phyloP scores from a whole-genome alignment of 352 stramenopile species.

The Saprolegnia diclina region DNA sequence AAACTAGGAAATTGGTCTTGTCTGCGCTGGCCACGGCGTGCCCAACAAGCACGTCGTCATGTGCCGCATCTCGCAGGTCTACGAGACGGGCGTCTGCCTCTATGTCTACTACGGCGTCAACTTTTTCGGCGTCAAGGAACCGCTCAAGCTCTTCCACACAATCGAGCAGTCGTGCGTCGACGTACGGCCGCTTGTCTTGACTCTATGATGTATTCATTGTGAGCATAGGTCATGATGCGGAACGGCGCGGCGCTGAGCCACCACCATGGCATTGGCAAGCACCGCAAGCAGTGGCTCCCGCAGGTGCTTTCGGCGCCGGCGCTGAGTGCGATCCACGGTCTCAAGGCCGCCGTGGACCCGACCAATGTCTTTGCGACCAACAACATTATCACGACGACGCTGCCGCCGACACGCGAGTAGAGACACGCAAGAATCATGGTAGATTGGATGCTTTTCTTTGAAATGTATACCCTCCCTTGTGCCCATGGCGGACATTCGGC shows the following conservation, averaged over 20 bases:
- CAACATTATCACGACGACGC: slow-evolving; percentile 46
- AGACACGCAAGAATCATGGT: no score
- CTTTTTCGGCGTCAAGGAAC: slow-evolving; percentile 74
- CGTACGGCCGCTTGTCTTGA: background rate
- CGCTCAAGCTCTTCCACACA: slow-evolving; percentile 72
- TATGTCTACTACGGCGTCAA: slow-evolving; percentile 98
- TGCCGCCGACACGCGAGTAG: background rate
- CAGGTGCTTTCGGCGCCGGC: slow-evolving; percentile 74
- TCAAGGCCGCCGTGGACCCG: slow-evolving; percentile 88
- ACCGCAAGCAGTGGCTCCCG: slow-evolving; percentile 79
- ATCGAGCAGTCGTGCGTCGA: slow-evolving; percentile 64
- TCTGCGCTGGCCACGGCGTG: slow-evolving; percentile 41
- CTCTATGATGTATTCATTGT: slow-evolving; percentile 40
- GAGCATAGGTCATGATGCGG: slow-evolving; percentile 78
- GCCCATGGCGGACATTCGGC: no score
- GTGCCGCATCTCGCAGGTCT: slow-evolving; percentile 92
- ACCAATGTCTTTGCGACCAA: slow-evolving; percentile 88
- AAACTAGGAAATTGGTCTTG: slow-evolving; percentile 38
- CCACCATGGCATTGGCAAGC: slow-evolving; percentile 94
- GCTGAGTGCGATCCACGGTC: slow-evolving; percentile 54
- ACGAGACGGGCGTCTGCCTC: slow-evolving; percentile 90
- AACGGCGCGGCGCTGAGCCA: slow-evolving; percentile 91
- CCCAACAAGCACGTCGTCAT: slow-evolving; percentile 83
- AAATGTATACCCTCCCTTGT: background rate
- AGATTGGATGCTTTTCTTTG: no score